phyloP scores from a whole-genome alignment of 106 monocot genomes.

The Hemerocallis citrina region DNA sequence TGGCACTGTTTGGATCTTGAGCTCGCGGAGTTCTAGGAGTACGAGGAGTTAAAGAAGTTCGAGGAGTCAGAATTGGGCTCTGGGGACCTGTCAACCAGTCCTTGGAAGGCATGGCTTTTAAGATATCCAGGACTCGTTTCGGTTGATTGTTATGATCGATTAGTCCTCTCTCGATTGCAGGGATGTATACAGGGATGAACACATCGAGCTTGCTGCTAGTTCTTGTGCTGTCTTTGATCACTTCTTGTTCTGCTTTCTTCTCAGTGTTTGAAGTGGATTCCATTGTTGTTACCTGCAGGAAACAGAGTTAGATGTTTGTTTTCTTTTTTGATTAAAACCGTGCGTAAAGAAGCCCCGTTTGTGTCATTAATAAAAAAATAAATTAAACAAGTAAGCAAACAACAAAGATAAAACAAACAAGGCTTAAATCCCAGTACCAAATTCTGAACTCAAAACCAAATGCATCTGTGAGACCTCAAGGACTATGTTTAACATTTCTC shows the following conservation, averaged over 20 bases:
- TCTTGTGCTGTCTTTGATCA: not conserved
- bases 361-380: no score
- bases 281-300: no score
- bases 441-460: no score
- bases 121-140: slow-evolving; percentile 29
- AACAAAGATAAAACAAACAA: no score
- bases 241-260: not conserved
- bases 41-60: not conserved
- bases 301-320: no score
- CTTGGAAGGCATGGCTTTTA: slow-evolving; percentile 29
- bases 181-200: slow-evolving; percentile 15
- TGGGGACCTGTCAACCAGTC: slow-evolving; percentile 11
- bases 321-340: no score
- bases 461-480: no score
- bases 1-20: not conserved
- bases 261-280: not conserved
- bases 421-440: no score
- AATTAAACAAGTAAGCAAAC: no score
- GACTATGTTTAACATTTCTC: no score
- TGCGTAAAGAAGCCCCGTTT: no score
- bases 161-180: slow-evolving; percentile 8
- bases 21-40: not conserved
- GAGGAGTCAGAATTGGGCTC: not conserved
- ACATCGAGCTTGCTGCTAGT: not conserved
- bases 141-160: not conserved